Evolutionary conservation across 2,329 filamentous ascomycete species (phyloP).

Genomic region (Aaosphaeria pasadenensis): DNA sequence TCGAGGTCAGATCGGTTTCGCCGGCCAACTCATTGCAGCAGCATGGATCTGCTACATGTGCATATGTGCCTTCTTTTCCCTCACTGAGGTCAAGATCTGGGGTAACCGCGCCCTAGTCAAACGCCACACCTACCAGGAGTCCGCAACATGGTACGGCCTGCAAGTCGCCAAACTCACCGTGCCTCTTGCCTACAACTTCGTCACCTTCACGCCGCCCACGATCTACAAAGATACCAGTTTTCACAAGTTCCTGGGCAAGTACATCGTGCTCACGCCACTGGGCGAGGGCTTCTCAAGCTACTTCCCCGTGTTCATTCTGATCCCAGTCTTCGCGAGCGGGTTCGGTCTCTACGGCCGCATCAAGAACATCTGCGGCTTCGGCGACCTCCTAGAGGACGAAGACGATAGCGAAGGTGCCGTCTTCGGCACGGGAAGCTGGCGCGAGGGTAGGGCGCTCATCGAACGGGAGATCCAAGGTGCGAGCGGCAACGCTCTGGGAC

Average conservation of each 20-base stretch:
- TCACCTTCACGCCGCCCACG: conserved; percentile 75
- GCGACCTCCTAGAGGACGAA: conserved; percentile 73
- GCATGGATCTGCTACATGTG: conserved; percentile 97
- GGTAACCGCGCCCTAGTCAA: conserved; percentile 86
- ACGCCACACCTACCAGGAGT: conserved; percentile 88
- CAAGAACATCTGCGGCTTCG: conserved; percentile 74
- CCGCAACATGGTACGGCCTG: conserved; percentile 91
- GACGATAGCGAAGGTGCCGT: conserved; percentile 61
- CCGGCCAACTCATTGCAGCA: conserved; percentile 79
- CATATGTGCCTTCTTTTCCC: conserved; percentile 77
- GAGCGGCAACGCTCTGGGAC: conserved; percentile 34
- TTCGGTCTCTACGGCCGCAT: conserved; percentile 88
- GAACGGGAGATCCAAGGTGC: conserved; percentile 66
- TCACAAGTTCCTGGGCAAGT: conserved; percentile 77
- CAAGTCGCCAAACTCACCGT: conserved; percentile 92
- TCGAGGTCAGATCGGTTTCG: conserved; percentile 76
- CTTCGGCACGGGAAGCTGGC: conserved; percentile 80
- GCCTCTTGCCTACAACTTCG: conserved; percentile 92
- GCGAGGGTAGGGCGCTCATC: conserved; percentile 87
- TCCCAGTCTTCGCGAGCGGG: conserved; percentile 80
- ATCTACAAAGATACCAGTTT: conserved; percentile 80
- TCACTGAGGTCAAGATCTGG: conserved; percentile 97
- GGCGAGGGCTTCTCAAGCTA: conserved; percentile 82
- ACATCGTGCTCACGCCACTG: conserved; percentile 79
- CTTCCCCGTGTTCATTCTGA: conserved; percentile 82